These are phyloP conservation scores for Tetrahymena elliotti DNA, from an alignment of 73 alveolate species.

Conservation along the genomic window DNA sequence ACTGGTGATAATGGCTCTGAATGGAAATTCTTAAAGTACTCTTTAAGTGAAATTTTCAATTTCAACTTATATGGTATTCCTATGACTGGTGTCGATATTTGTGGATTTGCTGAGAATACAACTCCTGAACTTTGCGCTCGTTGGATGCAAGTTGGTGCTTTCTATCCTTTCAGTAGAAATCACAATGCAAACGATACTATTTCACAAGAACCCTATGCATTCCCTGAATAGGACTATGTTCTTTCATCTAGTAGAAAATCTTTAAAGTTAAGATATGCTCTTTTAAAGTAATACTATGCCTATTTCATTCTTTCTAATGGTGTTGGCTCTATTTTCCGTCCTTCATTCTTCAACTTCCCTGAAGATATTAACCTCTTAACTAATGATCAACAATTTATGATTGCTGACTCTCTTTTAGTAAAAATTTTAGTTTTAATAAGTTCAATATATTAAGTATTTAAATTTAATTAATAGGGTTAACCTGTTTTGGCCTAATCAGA, in stretches of 20 bases:
- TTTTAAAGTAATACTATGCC: constrained; percentile 64
- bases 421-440: not conserved
- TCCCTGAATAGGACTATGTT: constrained; percentile 16
- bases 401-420: not conserved
- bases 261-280: not conserved
- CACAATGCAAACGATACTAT: constrained; percentile 46
- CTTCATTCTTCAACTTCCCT: constrained; percentile 63
- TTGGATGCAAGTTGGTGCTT: constrained; percentile 78
- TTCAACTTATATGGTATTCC: constrained; percentile 90
- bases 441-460: not conserved
- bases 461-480: not conserved
- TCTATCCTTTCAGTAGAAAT: constrained; percentile 80
- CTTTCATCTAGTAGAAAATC: not conserved
- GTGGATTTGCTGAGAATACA: constrained; percentile 71
- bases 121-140: constrained; percentile 76
- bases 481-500: not conserved
- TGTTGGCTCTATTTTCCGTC: constrained; percentile 53
- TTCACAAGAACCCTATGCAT: constrained; percentile 87
- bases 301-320: constrained; percentile 35
- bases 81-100: constrained; percentile 78
- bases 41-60: constrained; percentile 73
- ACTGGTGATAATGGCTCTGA: constrained; percentile 67
- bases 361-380: constrained; percentile 39
- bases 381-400: not conserved
- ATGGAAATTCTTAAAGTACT: constrained; percentile 63